phyloP scores from a whole-genome alignment of 2,329 filamentous ascomycete genomes.

The Aureobasidium sp. region DNA sequence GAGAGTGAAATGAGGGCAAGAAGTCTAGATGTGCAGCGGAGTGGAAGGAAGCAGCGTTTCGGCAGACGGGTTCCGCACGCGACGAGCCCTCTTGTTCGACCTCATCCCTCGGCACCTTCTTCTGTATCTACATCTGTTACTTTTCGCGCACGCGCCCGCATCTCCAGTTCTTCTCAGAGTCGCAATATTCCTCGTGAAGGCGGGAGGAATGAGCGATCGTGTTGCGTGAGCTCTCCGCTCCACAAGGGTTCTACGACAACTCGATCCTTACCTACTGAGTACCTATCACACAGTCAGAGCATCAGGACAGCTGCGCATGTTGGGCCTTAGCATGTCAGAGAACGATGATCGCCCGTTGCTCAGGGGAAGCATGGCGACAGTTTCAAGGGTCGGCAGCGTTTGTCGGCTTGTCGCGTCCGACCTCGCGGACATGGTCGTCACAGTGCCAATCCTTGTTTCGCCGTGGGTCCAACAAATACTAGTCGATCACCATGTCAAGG shows the following conservation, averaged over 20 bases:
- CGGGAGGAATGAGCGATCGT: neutral
- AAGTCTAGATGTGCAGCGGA: neutral
- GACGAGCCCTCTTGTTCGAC: neutral
- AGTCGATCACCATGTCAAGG: neutral
- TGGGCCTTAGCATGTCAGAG: neutral
- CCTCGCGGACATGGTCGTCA: neutral
- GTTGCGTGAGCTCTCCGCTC: neutral
- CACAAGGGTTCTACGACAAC: neutral
- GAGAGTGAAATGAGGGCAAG: neutral
- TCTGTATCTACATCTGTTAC: neutral
- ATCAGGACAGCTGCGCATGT: neutral
- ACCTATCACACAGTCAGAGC: neutral
- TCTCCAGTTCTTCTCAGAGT: neutral
- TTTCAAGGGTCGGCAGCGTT: neutral
- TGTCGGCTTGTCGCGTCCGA: conserved; percentile 1
- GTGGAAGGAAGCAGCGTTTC: neutral
- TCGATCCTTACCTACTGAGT: neutral
- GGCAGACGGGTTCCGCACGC: neutral
- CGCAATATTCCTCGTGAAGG: neutral
- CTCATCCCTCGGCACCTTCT: neutral
- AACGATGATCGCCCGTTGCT: neutral
- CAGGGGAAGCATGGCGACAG: neutral
- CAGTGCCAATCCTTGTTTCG: conserved; percentile 6
- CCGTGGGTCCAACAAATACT: neutral
- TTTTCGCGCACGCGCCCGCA: neutral